Percentiles rank a stretch among this genome's conserved stretches.
phyloP scores from a whole-genome alignment of 371 early-diverging fungal species.

The Mucor indicus region DNA sequence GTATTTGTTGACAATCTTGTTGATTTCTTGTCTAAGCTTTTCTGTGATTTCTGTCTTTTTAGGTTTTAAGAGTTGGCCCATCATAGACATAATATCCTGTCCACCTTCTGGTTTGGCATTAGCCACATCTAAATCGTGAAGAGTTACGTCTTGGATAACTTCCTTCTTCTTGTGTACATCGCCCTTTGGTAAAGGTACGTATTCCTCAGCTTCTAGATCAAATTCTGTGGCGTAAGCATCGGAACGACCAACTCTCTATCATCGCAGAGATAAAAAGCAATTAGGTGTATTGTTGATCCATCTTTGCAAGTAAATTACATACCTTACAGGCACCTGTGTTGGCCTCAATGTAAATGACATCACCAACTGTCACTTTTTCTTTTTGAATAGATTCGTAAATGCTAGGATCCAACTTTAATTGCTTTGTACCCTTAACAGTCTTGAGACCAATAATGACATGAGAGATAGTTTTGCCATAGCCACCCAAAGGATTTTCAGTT shows the following conservation, averaged over 20 bases:
- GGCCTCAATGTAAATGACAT: conserved; percentile 98
- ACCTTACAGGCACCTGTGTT: conserved; percentile 97
- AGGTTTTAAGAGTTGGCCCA: conserved; percentile 95
- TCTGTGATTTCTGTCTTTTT: conserved; percentile 98
- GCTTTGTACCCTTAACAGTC: conserved; percentile 98
- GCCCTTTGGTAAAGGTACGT: conserved; percentile 98
- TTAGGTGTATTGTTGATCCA: not conserved
- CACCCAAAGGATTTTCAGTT: conserved; percentile 90
- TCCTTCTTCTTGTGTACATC: conserved; percentile 99
- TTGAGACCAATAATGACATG: conserved; percentile 96
- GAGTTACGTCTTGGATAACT: conserved; percentile 95
- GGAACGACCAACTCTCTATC: conserved; percentile 91
- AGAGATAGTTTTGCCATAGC: conserved; percentile 93
- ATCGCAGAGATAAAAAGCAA: not conserved
- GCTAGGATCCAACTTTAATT: conserved; percentile 95
- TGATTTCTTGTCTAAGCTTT: conserved; percentile 96
- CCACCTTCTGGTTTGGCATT: conserved; percentile 96
- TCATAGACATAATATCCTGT: conserved; percentile 96
- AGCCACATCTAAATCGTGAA: conserved; percentile 99
- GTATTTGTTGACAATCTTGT: conserved; percentile 98
- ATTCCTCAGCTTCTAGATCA: conserved; percentile 95
- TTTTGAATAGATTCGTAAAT: conserved; percentile 96
- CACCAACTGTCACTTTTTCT: conserved; percentile 95
- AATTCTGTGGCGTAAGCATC: conserved; percentile 95
- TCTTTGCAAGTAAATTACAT: no score